Percentiles rank a stretch among this genome's conserved stretches.
phyloP scores from a whole-genome alignment of 2,329 filamentous ascomycete species.

The Colletotrichum godetiae region DNA sequence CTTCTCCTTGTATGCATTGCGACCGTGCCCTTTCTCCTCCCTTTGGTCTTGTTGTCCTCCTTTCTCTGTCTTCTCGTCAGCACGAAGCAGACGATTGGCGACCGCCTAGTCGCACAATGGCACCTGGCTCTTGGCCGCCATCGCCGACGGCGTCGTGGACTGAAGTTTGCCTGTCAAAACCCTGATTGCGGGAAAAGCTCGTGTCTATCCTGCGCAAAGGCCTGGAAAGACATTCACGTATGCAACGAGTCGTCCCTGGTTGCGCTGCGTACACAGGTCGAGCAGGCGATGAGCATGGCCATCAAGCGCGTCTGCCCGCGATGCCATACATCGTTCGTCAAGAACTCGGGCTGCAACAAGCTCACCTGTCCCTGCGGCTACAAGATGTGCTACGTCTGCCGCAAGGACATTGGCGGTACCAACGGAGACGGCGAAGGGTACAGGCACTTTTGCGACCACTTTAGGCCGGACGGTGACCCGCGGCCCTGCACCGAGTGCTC shows the following conservation, averaged over 20 bases:
- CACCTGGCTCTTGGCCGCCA: conserved; percentile 73
- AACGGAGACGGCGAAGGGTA: conserved; percentile 75
- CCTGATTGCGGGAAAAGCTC: conserved; percentile 76
- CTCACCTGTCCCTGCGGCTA: conserved; percentile 96
- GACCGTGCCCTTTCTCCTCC: conserved; percentile 66
- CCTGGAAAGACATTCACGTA: conserved; percentile 88
- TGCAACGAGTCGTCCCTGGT: conserved; percentile 88
- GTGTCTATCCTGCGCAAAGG: conserved; percentile 84
- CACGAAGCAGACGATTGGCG: conserved; percentile 54
- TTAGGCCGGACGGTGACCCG: conserved; percentile 81
- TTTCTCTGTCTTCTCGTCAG: conserved; percentile 57
- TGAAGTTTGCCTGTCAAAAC: conserved; percentile 82
- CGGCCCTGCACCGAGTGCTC: conserved; percentile 82
- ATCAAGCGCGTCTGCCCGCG: conserved; percentile 95
- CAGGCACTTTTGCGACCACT: conserved; percentile 95
- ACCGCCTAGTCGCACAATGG: conserved; percentile 59
- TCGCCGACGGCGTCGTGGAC: conserved; percentile 76
- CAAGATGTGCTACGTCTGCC: conserved; percentile 97
- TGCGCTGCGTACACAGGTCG: conserved; percentile 87
- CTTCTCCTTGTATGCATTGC: conserved; percentile 65
- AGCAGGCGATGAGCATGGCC: conserved; percentile 92
- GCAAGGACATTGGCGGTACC: conserved; percentile 72
- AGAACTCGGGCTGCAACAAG: conserved; percentile 95
- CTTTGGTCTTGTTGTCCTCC: conserved; percentile 60
- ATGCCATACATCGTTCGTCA: conserved; percentile 93